Evolutionary conservation across 164 flowering plant species (phyloP).

Genomic region (Berberis thunbergii): DNA sequence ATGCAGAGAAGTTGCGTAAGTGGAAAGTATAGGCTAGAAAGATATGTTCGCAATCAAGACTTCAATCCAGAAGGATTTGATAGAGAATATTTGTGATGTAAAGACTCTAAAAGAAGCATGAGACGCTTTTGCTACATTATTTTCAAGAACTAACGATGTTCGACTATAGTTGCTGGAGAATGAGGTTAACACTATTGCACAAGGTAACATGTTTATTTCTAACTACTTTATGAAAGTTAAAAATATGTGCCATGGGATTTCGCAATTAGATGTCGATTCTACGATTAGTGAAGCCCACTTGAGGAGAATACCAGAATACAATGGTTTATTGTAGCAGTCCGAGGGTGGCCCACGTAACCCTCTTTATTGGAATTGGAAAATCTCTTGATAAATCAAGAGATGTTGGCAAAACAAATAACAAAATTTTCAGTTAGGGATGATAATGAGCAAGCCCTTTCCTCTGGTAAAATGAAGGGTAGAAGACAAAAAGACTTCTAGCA

Average conservation of each 20-base stretch:
- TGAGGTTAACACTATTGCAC: not conserved
- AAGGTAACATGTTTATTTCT: not conserved
- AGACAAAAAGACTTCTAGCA: no score
- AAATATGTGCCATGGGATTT: not conserved
- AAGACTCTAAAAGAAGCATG: slow-evolving; percentile 1
- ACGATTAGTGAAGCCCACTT: not conserved
- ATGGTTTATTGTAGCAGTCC: not conserved
- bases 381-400: not conserved
- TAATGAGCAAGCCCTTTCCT: slow-evolving; percentile 5
- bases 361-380: not conserved
- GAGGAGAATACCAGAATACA: not conserved
- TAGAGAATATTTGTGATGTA: not conserved
- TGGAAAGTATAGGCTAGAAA: not conserved
- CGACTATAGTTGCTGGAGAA: not conserved
- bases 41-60: not conserved
- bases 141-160: not conserved
- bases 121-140: not conserved
- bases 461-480: not conserved
- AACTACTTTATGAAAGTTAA: not conserved
- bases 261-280: not conserved
- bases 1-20: not conserved
- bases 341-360: slow-evolving; percentile 5
- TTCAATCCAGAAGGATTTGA: not conserved
- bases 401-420: not conserved
- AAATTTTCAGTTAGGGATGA: not conserved